Conservation (phyloP, 768 basidiomycete genomes). For the Lentinus tigrinus region DNA sequence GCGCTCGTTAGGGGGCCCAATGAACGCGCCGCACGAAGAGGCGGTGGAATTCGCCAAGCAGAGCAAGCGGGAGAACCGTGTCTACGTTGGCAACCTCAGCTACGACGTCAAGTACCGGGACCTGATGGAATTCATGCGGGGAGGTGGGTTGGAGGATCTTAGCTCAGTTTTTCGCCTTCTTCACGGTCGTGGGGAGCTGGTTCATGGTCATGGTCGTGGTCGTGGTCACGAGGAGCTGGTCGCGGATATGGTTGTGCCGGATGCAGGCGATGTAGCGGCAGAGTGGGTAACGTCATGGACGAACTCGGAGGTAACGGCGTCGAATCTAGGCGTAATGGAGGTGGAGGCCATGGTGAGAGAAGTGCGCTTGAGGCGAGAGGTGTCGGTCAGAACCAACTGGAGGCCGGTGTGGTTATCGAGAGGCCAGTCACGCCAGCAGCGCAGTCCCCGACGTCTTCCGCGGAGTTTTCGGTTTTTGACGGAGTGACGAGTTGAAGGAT, state of each 20-base stretch:
- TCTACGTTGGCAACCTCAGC: constrained; percentile 98
- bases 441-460: constrained; percentile 14
- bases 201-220: neutral
- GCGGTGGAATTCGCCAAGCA: constrained; percentile 93
- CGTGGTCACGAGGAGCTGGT: neutral
- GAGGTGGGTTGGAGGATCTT: constrained; percentile 94
- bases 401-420: neutral
- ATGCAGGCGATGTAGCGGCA: neutral
- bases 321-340: neutral
- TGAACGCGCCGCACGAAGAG: constrained; percentile 90
- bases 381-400: constrained; percentile 5
- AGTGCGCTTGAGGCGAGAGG: constrained; percentile 6
- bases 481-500: constrained; percentile 72
- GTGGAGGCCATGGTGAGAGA: neutral
- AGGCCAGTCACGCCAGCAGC: constrained; percentile 8
- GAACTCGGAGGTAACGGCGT: neutral
- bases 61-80: constrained; percentile 96
- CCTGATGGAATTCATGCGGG: constrained; percentile 99
- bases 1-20: constrained; percentile 82
- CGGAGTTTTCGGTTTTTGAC: constrained; percentile 33
- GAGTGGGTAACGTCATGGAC: neutral
- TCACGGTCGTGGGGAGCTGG: neutral
- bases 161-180: constrained; percentile 39
- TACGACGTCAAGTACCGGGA: constrained; percentile 99
- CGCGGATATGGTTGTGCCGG: neutral